Base-by-base conservation (phyloP, 192 early-diverging fungal genomes). In the Podila minutissima region DNA sequence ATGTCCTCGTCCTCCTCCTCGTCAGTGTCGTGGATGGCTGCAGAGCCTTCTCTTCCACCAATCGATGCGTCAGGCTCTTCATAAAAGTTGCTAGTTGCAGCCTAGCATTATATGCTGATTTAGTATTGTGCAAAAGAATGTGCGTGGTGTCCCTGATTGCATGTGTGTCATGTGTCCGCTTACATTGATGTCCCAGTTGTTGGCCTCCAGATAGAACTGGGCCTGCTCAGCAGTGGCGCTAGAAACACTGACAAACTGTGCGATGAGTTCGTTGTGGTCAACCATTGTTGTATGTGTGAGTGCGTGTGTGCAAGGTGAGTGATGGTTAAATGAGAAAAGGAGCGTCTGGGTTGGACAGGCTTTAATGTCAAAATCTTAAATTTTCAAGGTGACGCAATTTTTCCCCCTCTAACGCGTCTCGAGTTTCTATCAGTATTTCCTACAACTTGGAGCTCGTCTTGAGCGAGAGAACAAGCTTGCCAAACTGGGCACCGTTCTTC, bases 151-250 rank as follows among this genome's bases (percentile, higher is more conserved):
- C 19, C 41, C 17, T 28, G 19, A 49, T 28, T 31, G 29, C 26
- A 11, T 9, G 37, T 15, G 2, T 6, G 28, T 12, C 3, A 53
- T 20, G 29, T 51, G n/a, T 3, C 41, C 33, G 24, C 49, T 67
- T 90, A 93, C 92, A 64, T 93, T 85, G 35, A 96, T 63, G 84
- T 96, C 88, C 94, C 94, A 94, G 62, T 92, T 91, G 83, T 88
- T 90, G 26, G 90, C 91, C 74, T 93, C 92, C 10, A 94, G 84
- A 62, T 89, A 94, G 77, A 94, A 94, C 33, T 85, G 75, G 13
- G 93, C 93, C 77, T 90, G 86, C 32, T 87, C 82, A 22, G 85
- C 85, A 15, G 86, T 75, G 60, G 86, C 83, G 2, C 83, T 81
- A 33, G 86, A 89, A 66, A 93, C 83, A 12, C 69, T 81, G 3